A percentile compares a stretch with the other conserved stretches of the same genome.
phyloP scores from a whole-genome alignment of 1,284 basidiomycete genomes.

The Paramarasmius palmivorus region DNA sequence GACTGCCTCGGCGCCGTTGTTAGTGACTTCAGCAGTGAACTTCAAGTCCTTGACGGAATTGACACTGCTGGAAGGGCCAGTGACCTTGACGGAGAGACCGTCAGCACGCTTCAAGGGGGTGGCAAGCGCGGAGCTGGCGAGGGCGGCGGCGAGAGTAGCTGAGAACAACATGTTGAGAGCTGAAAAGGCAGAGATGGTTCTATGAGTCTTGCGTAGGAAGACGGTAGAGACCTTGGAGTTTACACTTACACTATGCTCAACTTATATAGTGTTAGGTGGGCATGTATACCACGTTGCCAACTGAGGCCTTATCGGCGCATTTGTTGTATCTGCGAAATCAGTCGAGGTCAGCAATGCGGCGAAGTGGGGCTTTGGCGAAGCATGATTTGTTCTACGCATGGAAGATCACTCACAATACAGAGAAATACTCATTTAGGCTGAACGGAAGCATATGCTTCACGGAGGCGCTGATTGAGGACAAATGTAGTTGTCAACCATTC shows the following conservation, averaged over 20 bases:
- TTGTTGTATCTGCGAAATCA: too few species aligned
- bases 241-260: background rate
- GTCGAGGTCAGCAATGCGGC: too few species aligned
- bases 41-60: slow-evolving; percentile 38
- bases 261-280: background rate
- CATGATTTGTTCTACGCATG: too few species aligned
- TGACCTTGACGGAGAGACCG: slow-evolving; percentile 31
- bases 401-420: too few species aligned
- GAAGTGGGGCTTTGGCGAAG: too few species aligned
- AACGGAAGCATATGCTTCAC: too few species aligned
- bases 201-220: background rate
- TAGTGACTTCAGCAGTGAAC: slow-evolving; percentile 38
- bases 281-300: too few species aligned
- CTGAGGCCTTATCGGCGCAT: too few species aligned
- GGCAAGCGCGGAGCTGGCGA: slow-evolving; percentile 28
- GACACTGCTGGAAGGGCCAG: slow-evolving; percentile 30
- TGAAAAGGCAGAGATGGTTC: background rate
- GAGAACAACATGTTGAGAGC: slow-evolving; percentile 7
- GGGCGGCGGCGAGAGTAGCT: slow-evolving; percentile 26
- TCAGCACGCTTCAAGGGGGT: slow-evolving; percentile 31
- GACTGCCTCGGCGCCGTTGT: slow-evolving; percentile 36
- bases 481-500: too few species aligned
- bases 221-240: background rate
- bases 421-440: too few species aligned
- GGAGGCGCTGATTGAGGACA: too few species aligned